phyloP scores from a whole-genome alignment of 129 eudicot species.

The Oenanthe sinensis region DNA sequence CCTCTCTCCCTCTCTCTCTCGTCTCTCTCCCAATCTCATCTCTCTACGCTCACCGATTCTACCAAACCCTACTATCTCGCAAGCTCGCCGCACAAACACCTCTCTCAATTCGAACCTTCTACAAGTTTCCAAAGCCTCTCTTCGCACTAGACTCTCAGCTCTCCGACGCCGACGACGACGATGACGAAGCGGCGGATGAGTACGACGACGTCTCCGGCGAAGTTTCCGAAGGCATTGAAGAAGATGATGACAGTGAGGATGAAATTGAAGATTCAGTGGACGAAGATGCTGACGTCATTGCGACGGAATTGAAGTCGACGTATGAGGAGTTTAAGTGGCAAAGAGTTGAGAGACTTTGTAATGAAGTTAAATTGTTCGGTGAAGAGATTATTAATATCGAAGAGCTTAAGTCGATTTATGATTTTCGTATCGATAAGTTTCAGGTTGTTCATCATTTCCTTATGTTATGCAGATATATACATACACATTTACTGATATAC shows the following conservation, averaged over 20 bases:
- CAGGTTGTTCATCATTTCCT: constrained; percentile 37
- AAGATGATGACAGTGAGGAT: constrained; percentile 28
- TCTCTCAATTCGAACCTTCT: constrained; percentile 18
- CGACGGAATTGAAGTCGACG: constrained; percentile 21
- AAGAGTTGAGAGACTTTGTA: constrained; percentile 63
- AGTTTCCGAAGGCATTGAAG: constrained; percentile 22
- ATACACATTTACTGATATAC: too few species aligned
- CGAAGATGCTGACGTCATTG: constrained; percentile 13
- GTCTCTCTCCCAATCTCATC: constrained; percentile 19
- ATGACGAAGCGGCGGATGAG: constrained; percentile 63
- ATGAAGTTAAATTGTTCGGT: constrained; percentile 79
- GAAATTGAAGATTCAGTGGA: constrained; percentile 34
- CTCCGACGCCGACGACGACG: constrained; percentile 50
- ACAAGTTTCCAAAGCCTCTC: constrained; percentile 41
- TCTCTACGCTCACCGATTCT: constrained; percentile 8
- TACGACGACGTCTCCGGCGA: constrained; percentile 42
- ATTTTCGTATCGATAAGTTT: constrained; percentile 81
- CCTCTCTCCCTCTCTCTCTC: constrained; percentile 22
- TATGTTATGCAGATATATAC: neutral
- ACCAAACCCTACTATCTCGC: constrained; percentile 21
- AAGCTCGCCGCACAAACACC: constrained; percentile 11
- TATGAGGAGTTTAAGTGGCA: constrained; percentile 79
- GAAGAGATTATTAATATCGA: constrained; percentile 61
- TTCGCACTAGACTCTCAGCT: constrained; percentile 40
- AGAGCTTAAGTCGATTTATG: constrained; percentile 78